Evolutionary conservation across 495 filamentous ascomycete species (phyloP).

Genomic region (Hyphodiscus hymeniophilus): DNA sequence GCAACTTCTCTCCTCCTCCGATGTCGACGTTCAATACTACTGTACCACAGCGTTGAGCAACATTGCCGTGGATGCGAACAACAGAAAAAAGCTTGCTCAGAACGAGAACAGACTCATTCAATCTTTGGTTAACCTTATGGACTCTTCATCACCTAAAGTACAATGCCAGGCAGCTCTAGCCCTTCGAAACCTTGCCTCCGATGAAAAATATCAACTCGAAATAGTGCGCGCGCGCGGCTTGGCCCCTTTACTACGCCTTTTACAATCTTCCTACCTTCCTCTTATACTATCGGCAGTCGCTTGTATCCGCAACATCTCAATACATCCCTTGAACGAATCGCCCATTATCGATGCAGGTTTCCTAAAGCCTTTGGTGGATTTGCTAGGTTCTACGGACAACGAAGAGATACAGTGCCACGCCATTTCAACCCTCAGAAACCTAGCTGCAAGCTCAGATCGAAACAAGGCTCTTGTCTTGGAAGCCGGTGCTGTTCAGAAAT

Average conservation of each 20-base stretch:
- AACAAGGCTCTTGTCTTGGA: conserved; percentile 96
- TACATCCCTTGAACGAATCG: conserved; percentile 98
- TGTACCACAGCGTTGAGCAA: conserved; percentile 98
- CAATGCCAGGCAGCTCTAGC: conserved; percentile 96
- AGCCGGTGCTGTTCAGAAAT: conserved; percentile 95
- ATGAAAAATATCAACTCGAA: conserved; percentile 97
- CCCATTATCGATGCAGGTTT: conserved; percentile 98
- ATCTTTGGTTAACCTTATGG: conserved; percentile 91
- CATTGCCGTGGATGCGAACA: conserved; percentile 88
- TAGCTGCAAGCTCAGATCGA: conserved; percentile 90
- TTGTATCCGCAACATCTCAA: conserved; percentile 97
- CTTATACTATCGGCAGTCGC: conserved; percentile 95
- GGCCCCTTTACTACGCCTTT: conserved; percentile 71
- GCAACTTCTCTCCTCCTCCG: conserved; percentile 79
- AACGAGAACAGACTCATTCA: conserved; percentile 85
- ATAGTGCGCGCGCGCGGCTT: conserved; percentile 87
- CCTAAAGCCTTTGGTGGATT: conserved; percentile 82
- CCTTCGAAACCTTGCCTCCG: conserved; percentile 89
- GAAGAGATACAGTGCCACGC: conserved; percentile 99
- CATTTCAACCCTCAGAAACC: conserved; percentile 91
- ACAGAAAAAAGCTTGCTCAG: conserved; percentile 82
- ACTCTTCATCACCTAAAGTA: conserved; percentile 92
- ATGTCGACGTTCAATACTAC: conserved; percentile 98
- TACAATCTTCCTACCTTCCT: conserved; percentile 91
- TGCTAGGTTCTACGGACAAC: conserved; percentile 91